Conservation (phyloP, 1,284 basidiomycete genomes). For the Leccinum pachyderme region DNA sequence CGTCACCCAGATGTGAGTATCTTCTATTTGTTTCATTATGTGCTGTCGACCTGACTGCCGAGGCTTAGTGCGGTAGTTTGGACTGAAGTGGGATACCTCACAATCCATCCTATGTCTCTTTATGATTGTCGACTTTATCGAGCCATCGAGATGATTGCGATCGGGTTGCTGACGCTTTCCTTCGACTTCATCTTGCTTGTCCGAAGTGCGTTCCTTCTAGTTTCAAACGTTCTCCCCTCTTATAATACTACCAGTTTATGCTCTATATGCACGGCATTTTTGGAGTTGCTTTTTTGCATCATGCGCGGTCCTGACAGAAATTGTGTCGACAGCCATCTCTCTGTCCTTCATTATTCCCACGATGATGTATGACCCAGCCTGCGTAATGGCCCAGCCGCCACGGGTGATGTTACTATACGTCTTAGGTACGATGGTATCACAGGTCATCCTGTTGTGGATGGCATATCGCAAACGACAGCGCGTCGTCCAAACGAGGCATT, state of each 20-base stretch:
- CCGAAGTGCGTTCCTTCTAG: constrained; percentile 15
- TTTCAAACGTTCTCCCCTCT: background rate
- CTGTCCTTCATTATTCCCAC: constrained; percentile 6
- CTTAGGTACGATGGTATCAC: constrained; percentile 12
- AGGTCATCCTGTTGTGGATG: constrained; percentile 18
- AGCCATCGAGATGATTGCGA: constrained; percentile 13
- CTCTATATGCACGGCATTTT: constrained; percentile 11
- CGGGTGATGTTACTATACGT: constrained; percentile 11
- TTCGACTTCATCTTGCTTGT: constrained; percentile 19
- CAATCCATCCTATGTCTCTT: background rate
- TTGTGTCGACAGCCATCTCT: background rate
- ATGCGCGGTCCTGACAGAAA: constrained; percentile 12
- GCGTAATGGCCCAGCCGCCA: constrained; percentile 10
- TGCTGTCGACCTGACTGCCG: background rate
- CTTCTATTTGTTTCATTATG: background rate
- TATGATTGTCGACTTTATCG: constrained; percentile 13
- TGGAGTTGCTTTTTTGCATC: constrained; percentile 6
- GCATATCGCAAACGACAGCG: constrained; percentile 15
- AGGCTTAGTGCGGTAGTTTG: constrained; percentile 9
- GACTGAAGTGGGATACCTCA: constrained; percentile 11
- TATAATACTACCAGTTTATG: constrained; percentile 17
- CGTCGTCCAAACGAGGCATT: background rate
- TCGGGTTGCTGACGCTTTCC: constrained; percentile 12
- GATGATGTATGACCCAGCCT: constrained; percentile 11
- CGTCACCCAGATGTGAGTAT: constrained; percentile 16